Conservation (phyloP, 2,329 filamentous ascomycete species). For the Arthrobotrys conoides region DNA sequence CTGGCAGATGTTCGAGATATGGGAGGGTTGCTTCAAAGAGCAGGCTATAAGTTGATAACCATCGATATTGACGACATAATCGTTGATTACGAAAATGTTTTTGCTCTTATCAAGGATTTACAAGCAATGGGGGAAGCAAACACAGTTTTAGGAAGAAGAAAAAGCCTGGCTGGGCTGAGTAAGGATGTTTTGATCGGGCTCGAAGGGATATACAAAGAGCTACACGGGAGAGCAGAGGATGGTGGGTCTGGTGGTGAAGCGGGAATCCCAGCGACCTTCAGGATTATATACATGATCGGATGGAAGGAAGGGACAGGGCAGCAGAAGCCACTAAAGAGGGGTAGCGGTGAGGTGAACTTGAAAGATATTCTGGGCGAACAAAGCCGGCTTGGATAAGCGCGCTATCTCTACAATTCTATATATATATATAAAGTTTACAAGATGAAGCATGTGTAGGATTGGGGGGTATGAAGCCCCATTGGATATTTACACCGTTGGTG, state of each 20-base stretch:
- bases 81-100: constrained; percentile 90
- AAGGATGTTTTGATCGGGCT: constrained; percentile 88
- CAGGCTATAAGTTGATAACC: constrained; percentile 94
- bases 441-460: not conserved
- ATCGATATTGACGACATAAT: constrained; percentile 98
- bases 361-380: constrained; percentile 80
- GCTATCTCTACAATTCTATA: not conserved
- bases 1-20: constrained; percentile 92
- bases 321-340: constrained; percentile 82
- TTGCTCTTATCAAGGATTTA: constrained; percentile 91
- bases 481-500: constrained; percentile 39
- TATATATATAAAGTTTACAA: too few species aligned
- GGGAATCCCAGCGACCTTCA: constrained; percentile 86
- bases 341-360: constrained; percentile 87
- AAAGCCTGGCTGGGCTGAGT: constrained; percentile 76
- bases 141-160: constrained; percentile 86
- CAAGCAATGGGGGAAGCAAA: constrained; percentile 98
- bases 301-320: constrained; percentile 91
- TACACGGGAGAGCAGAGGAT: constrained; percentile 84
- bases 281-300: constrained; percentile 90
- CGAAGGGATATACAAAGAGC: constrained; percentile 86
- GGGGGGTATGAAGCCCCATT: not conserved
- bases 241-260: constrained; percentile 63
- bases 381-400: constrained; percentile 24
- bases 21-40: constrained; percentile 85